Percentiles rank a stretch among this genome's conserved stretches.
Evolutionary conservation across 805 yeast species (phyloP).

Genomic region (Candida krabiensis): DNA sequence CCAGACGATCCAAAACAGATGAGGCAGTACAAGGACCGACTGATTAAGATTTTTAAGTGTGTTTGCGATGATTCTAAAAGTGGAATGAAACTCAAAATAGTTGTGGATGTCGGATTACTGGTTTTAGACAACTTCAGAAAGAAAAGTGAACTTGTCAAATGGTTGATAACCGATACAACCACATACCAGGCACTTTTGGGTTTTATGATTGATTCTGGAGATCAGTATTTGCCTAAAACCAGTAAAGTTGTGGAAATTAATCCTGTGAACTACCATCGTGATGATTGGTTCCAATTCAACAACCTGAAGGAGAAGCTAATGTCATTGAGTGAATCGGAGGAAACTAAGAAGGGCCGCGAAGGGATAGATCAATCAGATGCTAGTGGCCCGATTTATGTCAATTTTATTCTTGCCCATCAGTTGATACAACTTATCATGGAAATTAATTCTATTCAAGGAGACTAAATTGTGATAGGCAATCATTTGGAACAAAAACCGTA

Average conservation of each 20-base stretch:
- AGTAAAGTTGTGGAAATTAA: slow-evolving; percentile 14
- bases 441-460: too few relatives aligned
- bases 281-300: slow-evolving; percentile 20
- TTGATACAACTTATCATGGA: slow-evolving; percentile 16
- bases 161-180: slow-evolving; percentile 19
- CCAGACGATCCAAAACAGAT: slow-evolving; percentile 1
- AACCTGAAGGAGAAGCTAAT: slow-evolving; percentile 24
- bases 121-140: slow-evolving; percentile 4
- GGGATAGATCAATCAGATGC: background rate
- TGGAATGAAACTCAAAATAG: slow-evolving; percentile 23
- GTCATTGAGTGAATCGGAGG: slow-evolving; percentile 18
- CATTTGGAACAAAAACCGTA: background rate
- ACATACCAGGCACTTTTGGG: slow-evolving; percentile 33
- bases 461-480: too few relatives aligned
- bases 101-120: slow-evolving; percentile 27
- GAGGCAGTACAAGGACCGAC: background rate
- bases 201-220: slow-evolving; percentile 42
- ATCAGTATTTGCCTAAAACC: slow-evolving; percentile 29
- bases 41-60: background rate
- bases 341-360: too few relatives aligned
- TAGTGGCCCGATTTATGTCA: slow-evolving; percentile 7
- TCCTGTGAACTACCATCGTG: slow-evolving; percentile 12
- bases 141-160: slow-evolving; percentile 5
- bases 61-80: slow-evolving; percentile 5
- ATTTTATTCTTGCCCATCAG: slow-evolving; percentile 18